Evolutionary conservation across 164 flowering plant species (phyloP).

Genomic region (Malania oleifera): DNA sequence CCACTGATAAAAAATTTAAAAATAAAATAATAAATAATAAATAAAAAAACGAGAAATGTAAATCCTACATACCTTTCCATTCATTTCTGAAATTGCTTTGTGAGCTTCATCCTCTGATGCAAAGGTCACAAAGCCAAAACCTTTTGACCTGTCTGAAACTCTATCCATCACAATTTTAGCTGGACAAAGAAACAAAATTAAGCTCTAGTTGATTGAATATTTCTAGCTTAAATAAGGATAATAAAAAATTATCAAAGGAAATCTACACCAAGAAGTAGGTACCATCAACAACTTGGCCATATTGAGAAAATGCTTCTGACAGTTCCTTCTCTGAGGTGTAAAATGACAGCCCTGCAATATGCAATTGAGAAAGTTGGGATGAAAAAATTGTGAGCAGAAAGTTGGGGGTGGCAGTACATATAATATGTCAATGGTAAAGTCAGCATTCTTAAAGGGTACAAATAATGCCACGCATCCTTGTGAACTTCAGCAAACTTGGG

Average conservation of each 20-base stretch:
- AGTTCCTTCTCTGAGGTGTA: slow-evolving; percentile 62
- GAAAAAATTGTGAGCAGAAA: no score
- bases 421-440: no score
- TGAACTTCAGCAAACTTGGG: no score
- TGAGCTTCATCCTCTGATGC: slow-evolving; percentile 80
- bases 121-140: slow-evolving; percentile 92
- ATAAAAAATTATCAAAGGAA: background rate
- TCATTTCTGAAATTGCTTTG: slow-evolving; percentile 63
- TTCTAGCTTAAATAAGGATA: background rate
- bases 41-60: background rate
- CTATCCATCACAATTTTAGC: slow-evolving; percentile 68
- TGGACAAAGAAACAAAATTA: slow-evolving; percentile 22
- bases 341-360: slow-evolving; percentile 66
- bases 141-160: slow-evolving; percentile 71
- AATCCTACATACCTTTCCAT: slow-evolving; percentile 55
- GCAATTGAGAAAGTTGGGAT: no score
- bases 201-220: background rate
- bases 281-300: slow-evolving; percentile 91
- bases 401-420: no score
- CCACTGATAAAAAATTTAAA: no score
- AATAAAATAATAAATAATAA: background rate
- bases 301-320: slow-evolving; percentile 68
- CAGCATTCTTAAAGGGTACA: no score
- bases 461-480: no score
- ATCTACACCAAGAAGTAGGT: slow-evolving; percentile 3